Conservation (phyloP, 495 filamentous ascomycete genomes). For the Schizothecium vesticola region DNA sequence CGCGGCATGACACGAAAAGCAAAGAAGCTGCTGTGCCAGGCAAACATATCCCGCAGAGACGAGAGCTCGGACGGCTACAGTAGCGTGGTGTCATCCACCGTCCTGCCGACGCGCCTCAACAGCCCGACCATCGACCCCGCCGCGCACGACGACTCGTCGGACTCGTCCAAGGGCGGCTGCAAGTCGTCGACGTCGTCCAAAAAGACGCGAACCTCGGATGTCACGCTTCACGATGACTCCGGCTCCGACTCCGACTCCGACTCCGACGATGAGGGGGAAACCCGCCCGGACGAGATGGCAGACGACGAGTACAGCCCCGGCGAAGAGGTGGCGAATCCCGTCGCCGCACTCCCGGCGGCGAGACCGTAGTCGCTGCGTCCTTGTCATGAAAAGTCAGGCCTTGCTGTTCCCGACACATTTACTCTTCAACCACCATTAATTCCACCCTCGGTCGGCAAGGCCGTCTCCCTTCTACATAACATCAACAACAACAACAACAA, state of each 20-base stretch:
- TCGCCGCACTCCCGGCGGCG: not conserved
- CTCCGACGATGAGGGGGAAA: too few relatives aligned
- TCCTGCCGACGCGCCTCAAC: slow-evolving; percentile 22
- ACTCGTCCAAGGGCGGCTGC: slow-evolving; percentile 6
- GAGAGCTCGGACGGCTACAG: slow-evolving; percentile 27
- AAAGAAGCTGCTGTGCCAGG: slow-evolving; percentile 46
- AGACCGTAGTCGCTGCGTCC: not conserved
- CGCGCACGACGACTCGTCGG: slow-evolving; percentile 6
- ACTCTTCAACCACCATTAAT: not conserved
- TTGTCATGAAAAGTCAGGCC: not conserved
- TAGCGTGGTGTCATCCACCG: slow-evolving; percentile 30
- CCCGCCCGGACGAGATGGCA: slow-evolving; percentile 1
- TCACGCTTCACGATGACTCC: not conserved
- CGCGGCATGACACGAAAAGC: slow-evolving; percentile 51
- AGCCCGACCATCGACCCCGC: slow-evolving; percentile 12
- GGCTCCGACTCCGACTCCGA: too few relatives aligned
- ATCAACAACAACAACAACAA: not conserved
- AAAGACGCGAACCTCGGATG: slow-evolving; percentile 1
- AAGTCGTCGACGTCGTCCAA: not conserved
- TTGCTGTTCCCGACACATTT: not conserved
- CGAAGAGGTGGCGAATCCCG: not conserved
- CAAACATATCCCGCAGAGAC: slow-evolving; percentile 31
- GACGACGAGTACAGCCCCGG: slow-evolving; percentile 7
- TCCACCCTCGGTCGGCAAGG: not conserved
- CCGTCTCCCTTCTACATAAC: not conserved